phyloP scores from a whole-genome alignment of 2,329 filamentous ascomycete genomes.

The Neofusicoccum parvum region DNA sequence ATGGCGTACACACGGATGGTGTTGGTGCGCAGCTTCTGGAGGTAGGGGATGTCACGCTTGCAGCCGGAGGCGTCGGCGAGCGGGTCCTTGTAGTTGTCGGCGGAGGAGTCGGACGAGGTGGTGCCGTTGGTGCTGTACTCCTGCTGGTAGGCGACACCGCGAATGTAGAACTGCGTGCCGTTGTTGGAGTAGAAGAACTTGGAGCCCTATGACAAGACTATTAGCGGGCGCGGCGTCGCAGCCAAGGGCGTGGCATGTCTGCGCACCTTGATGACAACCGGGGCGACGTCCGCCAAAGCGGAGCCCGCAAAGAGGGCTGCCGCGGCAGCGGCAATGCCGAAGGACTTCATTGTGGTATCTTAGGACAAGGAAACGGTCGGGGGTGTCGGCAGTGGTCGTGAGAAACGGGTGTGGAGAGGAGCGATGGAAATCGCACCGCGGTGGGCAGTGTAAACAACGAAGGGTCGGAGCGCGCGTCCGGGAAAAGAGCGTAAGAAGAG shows the following conservation, averaged over 20 bases:
- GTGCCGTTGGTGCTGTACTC: slow-evolving; percentile 59
- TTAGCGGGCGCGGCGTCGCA: slow-evolving; percentile 9
- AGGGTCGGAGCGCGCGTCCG: slow-evolving; percentile 20
- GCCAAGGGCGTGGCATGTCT: slow-evolving; percentile 1
- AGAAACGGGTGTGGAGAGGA: slow-evolving; percentile 15
- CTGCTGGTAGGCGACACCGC: slow-evolving; percentile 94
- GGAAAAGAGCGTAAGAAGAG: slow-evolving; percentile 22
- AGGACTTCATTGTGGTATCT: slow-evolving; percentile 55
- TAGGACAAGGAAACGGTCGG: not conserved
- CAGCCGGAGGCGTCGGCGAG: slow-evolving; percentile 72
- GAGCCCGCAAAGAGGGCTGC: slow-evolving; percentile 55
- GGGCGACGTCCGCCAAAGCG: slow-evolving; percentile 59
- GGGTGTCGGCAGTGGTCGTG: not conserved
- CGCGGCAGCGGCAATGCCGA: slow-evolving; percentile 53
- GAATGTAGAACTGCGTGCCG: slow-evolving; percentile 75
- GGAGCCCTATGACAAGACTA: slow-evolving; percentile 57
- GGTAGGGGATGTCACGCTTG: slow-evolving; percentile 81
- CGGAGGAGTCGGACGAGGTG: slow-evolving; percentile 57
- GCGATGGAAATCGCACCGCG: slow-evolving; percentile 14
- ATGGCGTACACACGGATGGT: slow-evolving; percentile 94
- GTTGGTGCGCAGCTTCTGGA: slow-evolving; percentile 81
- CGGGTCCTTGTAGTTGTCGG: slow-evolving; percentile 71
- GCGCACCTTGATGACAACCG: slow-evolving; percentile 69
- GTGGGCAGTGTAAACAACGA: not conserved
- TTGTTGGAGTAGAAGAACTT: slow-evolving; percentile 91